Evolutionary conservation across 495 filamentous ascomycete genomes (phyloP).

Genomic region (Penicillium cinerascens): DNA sequence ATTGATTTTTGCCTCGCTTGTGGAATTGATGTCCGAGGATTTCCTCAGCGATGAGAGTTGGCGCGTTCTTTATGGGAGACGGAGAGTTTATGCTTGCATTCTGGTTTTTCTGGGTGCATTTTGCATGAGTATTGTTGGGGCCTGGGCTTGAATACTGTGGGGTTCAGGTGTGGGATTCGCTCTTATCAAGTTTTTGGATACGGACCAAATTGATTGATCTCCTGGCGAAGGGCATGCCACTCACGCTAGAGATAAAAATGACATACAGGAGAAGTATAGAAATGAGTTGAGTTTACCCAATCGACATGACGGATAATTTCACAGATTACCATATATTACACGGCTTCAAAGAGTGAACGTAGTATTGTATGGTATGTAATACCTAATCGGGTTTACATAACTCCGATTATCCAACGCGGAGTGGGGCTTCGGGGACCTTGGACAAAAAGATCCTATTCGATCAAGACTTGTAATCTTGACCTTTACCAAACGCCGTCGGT

Average conservation of each 20-base stretch:
- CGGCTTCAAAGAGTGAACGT: too few species aligned
- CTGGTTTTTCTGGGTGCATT: conserved; percentile 68
- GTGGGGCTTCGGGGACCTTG: not conserved
- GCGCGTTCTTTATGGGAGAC: conserved; percentile 58
- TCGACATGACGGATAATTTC: not conserved
- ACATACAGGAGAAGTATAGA: not conserved
- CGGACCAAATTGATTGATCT: not conserved
- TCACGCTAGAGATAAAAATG: not conserved
- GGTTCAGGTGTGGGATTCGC: not conserved
- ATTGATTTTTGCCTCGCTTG: conserved; percentile 57
- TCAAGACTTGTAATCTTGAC: not conserved
- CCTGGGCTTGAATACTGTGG: conserved; percentile 59
- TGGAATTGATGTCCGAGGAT: conserved; percentile 62
- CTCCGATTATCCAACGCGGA: not conserved
- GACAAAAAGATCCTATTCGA: not conserved
- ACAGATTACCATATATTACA: not conserved
- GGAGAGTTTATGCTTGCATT: conserved; percentile 62
- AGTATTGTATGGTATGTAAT: not conserved
- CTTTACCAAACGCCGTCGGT: not conserved
- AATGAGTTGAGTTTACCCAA: not conserved
- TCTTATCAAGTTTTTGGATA: not conserved
- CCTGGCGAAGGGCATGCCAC: not conserved
- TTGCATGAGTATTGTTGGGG: conserved; percentile 80
- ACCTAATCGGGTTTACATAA: not conserved
- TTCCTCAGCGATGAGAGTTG: conserved; percentile 60